Percentiles rank a stretch among this genome's conserved stretches.
These are phyloP conservation scores for Silybum marianum DNA, from an alignment of 129 eudicot genomes.

Conservation along the genomic window DNA sequence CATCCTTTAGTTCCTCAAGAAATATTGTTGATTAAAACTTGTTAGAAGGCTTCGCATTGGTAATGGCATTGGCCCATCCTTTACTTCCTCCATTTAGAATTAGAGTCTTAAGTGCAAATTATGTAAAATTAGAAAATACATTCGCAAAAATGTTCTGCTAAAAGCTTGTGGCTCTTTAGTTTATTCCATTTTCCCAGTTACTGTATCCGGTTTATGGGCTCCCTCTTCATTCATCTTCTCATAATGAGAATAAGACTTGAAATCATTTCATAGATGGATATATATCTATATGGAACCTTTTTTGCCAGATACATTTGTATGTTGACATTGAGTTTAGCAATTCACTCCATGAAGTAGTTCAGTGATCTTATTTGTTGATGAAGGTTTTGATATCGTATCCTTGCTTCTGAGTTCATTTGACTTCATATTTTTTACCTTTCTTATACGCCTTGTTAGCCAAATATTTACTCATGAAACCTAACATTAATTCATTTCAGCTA, in stretches of 20 bases:
- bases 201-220: not conserved
- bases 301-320: not conserved
- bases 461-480: not conserved
- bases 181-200: not conserved
- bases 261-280: not conserved
- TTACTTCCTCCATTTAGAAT: not conserved
- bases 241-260: not conserved
- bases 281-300: not conserved
- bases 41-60: not conserved
- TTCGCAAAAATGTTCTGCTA: not conserved
- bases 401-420: not conserved
- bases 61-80: not conserved
- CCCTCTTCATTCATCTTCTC: not conserved
- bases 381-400: not conserved
- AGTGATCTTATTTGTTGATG: not conserved
- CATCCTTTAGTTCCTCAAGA: not conserved
- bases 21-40: not conserved
- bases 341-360: not conserved
- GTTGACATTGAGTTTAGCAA: not conserved
- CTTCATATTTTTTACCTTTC: not conserved
- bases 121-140: not conserved
- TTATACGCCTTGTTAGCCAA: not conserved
- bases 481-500: constrained; percentile 28
- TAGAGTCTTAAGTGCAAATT: not conserved
- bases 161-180: not conserved